Conservation (phyloP, 164 flowering plant species). For the Magnolia kwangsiensis region DNA sequence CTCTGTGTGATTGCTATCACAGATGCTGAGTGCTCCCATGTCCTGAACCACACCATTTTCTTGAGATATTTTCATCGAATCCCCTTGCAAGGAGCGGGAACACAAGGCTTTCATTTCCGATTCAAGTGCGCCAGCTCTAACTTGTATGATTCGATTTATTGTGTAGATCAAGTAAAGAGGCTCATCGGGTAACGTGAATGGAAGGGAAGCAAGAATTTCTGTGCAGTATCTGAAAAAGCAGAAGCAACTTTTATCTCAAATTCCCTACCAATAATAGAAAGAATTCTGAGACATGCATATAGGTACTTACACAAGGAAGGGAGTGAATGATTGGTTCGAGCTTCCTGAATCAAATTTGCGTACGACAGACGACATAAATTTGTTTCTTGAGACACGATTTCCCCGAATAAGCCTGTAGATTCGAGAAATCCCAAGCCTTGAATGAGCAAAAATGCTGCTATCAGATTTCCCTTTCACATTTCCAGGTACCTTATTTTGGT, state of each 20-base stretch:
- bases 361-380: constrained; percentile 88
- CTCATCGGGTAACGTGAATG: constrained; percentile 84
- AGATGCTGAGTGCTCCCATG: background rate
- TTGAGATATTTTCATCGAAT: constrained; percentile 17
- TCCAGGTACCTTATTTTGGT: constrained; percentile 39
- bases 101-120: constrained; percentile 71
- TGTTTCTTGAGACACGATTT: constrained; percentile 84
- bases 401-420: constrained; percentile 93
- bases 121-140: constrained; percentile 82
- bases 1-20: constrained; percentile 22
- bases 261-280: background rate
- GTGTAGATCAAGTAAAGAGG: constrained; percentile 85
- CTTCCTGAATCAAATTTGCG: constrained; percentile 79
- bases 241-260: constrained; percentile 13
- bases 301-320: constrained; percentile 74
- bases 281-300: background rate
- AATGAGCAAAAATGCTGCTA: constrained; percentile 45
- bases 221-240: constrained; percentile 75
- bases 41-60: constrained; percentile 43
- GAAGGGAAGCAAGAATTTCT: constrained; percentile 83
- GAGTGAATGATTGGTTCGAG: constrained; percentile 42
- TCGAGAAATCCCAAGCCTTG: constrained; percentile 81
- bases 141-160: constrained; percentile 90
- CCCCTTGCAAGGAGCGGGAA: constrained; percentile 34
- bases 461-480: constrained; percentile 60